phyloP scores from a whole-genome alignment of 805 yeast genomes.

The Alloascoidea hylecoeti region DNA sequence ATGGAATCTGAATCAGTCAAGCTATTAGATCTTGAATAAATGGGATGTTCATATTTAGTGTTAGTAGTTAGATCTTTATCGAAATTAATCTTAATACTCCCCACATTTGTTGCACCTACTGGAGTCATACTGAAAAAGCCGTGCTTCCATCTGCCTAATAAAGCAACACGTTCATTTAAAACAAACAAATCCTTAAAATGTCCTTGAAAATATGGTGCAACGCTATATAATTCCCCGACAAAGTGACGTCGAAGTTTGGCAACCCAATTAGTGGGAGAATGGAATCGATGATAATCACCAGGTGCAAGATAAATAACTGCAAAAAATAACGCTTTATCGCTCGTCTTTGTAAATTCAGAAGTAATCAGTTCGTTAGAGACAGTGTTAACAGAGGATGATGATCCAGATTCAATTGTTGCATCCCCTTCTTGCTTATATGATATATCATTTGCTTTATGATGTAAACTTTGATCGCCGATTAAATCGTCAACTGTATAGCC shows the following conservation, averaged over 20 bases:
- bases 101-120: conserved; percentile 84
- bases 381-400: neutral
- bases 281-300: conserved; percentile 78
- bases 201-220: conserved; percentile 74
- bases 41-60: conserved; percentile 25
- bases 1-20: neutral
- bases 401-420: conserved; percentile 21
- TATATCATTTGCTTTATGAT: conserved; percentile 29
- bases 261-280: conserved; percentile 79
- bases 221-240: conserved; percentile 72
- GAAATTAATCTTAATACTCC: conserved; percentile 66
- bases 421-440: conserved; percentile 57
- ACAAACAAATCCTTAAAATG: conserved; percentile 65
- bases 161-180: conserved; percentile 68
- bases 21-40: neutral
- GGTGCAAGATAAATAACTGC: conserved; percentile 77
- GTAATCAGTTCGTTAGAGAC: neutral
- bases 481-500: conserved; percentile 56
- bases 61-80: conserved; percentile 69
- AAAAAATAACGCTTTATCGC: conserved; percentile 42
- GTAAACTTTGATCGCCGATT: conserved; percentile 34
- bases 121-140: conserved; percentile 87
- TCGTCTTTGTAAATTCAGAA: neutral
- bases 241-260: conserved; percentile 71
- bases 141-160: conserved; percentile 75